Conservation (phyloP, 2,329 filamentous ascomycete species). For the Fusarium albosuccineum region DNA sequence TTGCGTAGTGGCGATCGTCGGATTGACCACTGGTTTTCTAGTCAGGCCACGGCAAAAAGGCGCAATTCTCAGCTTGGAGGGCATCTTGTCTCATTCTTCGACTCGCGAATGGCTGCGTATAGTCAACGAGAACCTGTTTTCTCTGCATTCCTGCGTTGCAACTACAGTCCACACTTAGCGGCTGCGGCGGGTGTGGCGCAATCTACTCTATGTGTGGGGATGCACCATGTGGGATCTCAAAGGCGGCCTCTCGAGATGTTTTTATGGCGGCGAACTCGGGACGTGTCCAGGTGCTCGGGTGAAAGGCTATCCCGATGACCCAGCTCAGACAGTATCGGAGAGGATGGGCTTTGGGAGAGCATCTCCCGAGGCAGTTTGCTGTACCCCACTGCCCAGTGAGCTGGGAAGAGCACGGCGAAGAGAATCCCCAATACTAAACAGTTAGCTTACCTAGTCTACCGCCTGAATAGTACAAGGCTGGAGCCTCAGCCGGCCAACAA, state of each 20-base stretch:
- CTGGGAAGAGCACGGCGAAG: too few relatives aligned
- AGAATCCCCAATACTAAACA: too few relatives aligned
- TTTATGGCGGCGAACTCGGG: neutral
- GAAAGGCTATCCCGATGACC: too few relatives aligned
- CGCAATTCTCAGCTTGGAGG: constrained; percentile 43
- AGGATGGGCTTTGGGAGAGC: too few relatives aligned
- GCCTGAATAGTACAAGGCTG: too few relatives aligned
- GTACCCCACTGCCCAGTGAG: too few relatives aligned
- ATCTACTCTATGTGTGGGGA: constrained; percentile 13
- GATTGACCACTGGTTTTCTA: constrained; percentile 5
- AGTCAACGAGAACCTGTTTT: constrained; percentile 33
- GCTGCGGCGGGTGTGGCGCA: constrained; percentile 41
- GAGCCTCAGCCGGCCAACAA: too few relatives aligned
- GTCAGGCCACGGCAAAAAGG: constrained; percentile 25
- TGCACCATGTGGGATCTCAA: constrained; percentile 2
- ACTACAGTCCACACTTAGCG: constrained; percentile 1
- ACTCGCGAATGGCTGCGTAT: constrained; percentile 37
- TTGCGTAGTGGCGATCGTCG: constrained; percentile 28
- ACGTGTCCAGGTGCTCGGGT: neutral
- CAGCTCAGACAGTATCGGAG: too few relatives aligned
- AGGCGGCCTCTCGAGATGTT: constrained; percentile 20
- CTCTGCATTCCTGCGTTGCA: constrained; percentile 16
- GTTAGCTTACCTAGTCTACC: too few relatives aligned
- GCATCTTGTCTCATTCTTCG: constrained; percentile 44
- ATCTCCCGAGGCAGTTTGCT: too few relatives aligned